phyloP scores from a whole-genome alignment of 768 basidiomycete species.

The Cyathus striatus region DNA sequence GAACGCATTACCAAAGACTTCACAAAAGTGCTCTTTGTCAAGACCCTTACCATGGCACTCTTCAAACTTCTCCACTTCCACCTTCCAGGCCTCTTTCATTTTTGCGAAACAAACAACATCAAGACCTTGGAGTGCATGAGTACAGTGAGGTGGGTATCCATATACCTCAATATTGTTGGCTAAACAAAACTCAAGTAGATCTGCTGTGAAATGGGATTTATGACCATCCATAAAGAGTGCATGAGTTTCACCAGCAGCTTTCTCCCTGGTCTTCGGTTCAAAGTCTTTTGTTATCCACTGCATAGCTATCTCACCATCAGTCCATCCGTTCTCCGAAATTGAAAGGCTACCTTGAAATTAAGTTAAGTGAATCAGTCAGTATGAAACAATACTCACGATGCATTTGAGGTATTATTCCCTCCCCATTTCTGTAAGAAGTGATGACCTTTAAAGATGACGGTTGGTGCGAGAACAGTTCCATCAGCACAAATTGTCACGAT shows the following conservation, averaged over 20 bases:
- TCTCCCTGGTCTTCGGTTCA: constrained; percentile 25
- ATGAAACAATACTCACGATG: constrained; percentile 12
- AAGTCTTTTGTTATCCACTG: constrained; percentile 24
- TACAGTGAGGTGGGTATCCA: constrained; percentile 35
- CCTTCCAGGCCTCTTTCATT: constrained; percentile 26
- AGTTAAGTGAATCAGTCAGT: not conserved
- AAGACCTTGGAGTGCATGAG: constrained; percentile 35
- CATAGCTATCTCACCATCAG: constrained; percentile 14
- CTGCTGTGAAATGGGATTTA: constrained; percentile 27
- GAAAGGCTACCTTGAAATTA: constrained; percentile 11
- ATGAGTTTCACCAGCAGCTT: constrained; percentile 20
- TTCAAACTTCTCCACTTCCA: constrained; percentile 18
- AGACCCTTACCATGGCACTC: constrained; percentile 6
- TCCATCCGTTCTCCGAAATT: constrained; percentile 24
- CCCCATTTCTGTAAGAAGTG: constrained; percentile 17
- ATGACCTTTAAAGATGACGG: constrained; percentile 20
- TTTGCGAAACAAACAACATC: constrained; percentile 37
- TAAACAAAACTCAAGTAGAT: constrained; percentile 25
- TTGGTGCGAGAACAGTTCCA: constrained; percentile 13
- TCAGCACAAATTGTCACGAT: constrained; percentile 21
- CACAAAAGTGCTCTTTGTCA: constrained; percentile 20
- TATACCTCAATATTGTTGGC: constrained; percentile 31
- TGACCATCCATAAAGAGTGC: constrained; percentile 37
- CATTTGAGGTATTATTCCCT: constrained; percentile 13
- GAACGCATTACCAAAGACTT: constrained; percentile 19